phyloP scores from a whole-genome alignment of 2,329 filamentous ascomycete genomes.

The Grosmannia serpens region DNA sequence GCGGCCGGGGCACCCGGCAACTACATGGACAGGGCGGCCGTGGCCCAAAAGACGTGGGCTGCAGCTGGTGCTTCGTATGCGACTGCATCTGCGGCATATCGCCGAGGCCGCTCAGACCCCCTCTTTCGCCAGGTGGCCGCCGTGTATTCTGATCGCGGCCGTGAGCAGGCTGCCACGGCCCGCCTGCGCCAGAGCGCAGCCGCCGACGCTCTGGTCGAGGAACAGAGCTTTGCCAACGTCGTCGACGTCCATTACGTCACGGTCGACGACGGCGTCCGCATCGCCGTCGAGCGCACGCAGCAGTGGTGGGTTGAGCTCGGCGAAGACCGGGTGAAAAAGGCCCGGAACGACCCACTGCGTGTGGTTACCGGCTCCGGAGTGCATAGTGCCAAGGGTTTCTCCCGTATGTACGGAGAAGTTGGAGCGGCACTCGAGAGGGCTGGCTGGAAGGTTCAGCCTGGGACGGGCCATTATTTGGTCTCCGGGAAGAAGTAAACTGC shows the following conservation, averaged over 20 bases:
- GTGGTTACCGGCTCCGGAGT: slow-evolving; percentile 73
- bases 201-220: slow-evolving; percentile 58
- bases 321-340: slow-evolving; percentile 42
- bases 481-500: slow-evolving; percentile 35
- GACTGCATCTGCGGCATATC: slow-evolving; percentile 29
- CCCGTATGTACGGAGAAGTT: slow-evolving; percentile 70
- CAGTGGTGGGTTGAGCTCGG: slow-evolving; percentile 68
- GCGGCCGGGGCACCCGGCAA: not conserved
- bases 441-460: slow-evolving; percentile 71
- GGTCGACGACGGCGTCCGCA: slow-evolving; percentile 70
- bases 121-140: slow-evolving; percentile 65
- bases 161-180: slow-evolving; percentile 48
- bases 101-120: slow-evolving; percentile 51
- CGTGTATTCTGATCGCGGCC: slow-evolving; percentile 62
- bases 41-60: not conserved
- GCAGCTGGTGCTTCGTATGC: slow-evolving; percentile 16
- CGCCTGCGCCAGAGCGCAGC: slow-evolving; percentile 49
- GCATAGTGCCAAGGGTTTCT: slow-evolving; percentile 67
- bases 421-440: slow-evolving; percentile 61
- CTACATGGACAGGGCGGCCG: not conserved
- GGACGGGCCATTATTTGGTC: slow-evolving; percentile 59
- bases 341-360: slow-evolving; percentile 45
- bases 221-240: slow-evolving; percentile 52
- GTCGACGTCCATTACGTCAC: slow-evolving; percentile 82
- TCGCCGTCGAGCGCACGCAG: slow-evolving; percentile 55